Evolutionary conservation across 345 rosid species (phyloP).

Genomic region (Eucalyptus curtisii): DNA sequence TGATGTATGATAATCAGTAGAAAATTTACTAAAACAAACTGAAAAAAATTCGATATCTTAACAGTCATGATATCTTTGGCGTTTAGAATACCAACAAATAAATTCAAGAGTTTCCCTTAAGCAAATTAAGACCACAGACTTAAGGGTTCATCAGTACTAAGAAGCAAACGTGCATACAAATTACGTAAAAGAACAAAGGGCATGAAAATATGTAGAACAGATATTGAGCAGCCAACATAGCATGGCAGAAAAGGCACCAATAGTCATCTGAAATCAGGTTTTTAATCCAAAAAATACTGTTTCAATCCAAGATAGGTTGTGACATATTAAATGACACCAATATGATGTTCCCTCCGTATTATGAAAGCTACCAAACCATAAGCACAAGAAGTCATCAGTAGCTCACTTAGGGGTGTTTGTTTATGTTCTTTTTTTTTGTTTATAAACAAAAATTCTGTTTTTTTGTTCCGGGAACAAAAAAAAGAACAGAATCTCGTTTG

Average conservation of each 20-base stretch:
- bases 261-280: background rate
- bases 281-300: background rate
- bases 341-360: background rate
- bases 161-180: background rate
- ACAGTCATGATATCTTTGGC: background rate
- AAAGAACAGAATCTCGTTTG: too few relatives aligned
- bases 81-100: background rate
- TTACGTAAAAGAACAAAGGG: background rate
- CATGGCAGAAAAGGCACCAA: background rate
- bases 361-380: background rate
- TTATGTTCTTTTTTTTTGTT: too few relatives aligned
- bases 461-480: too few relatives aligned
- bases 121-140: background rate
- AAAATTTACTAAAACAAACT: background rate
- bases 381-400: background rate
- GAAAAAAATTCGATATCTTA: background rate
- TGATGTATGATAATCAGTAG: background rate
- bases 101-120: background rate
- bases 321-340: background rate
- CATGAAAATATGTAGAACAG: background rate
- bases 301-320: background rate
- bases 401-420: too few relatives aligned
- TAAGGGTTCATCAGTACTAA: too few relatives aligned
- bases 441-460: too few relatives aligned
- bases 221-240: background rate